A percentile compares a stretch with the other conserved stretches of the same genome.
Conservation (phyloP, 2,329 filamentous ascomycete genomes). For the Dactylellina cionopaga region DNA sequence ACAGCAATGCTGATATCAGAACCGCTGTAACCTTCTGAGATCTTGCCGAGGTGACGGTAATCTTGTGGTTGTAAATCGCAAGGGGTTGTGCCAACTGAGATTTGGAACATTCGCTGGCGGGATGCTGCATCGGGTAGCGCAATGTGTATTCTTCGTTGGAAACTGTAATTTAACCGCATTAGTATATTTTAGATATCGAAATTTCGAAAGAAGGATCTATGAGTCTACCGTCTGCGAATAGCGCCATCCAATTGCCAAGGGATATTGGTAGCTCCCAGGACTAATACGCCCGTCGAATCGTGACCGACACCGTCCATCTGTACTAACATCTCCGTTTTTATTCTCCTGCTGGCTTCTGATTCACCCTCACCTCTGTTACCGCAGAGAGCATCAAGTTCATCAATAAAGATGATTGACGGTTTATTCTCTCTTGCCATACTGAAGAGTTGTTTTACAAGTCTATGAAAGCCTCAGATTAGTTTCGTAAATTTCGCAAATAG, state of each 20-base stretch:
- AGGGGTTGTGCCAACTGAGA: conserved; percentile 91
- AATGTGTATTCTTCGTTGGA: conserved; percentile 96
- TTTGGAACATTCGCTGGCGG: conserved; percentile 92
- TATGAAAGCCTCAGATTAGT: conserved; percentile 59
- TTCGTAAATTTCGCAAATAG: background rate
- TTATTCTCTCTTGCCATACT: conserved; percentile 98
- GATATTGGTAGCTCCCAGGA: conserved; percentile 96
- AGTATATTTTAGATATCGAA: conserved; percentile 3
- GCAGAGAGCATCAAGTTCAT: conserved; percentile 96
- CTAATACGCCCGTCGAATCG: conserved; percentile 90
- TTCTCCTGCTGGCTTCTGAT: conserved; percentile 94
- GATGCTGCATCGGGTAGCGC: conserved; percentile 87
- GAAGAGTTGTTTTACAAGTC: conserved; percentile 94
- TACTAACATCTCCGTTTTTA: conserved; percentile 97
- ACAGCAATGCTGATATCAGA: conserved; percentile 96
- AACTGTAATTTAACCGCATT: conserved; percentile 61
- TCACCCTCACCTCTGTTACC: conserved; percentile 93
- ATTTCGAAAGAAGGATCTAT: background rate
- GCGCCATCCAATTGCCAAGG: conserved; percentile 98
- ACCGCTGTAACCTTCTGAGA: conserved; percentile 93
- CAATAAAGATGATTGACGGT: conserved; percentile 97
- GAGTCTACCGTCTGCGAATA: conserved; percentile 77
- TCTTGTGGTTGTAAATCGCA: conserved; percentile 82
- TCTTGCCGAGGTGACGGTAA: conserved; percentile 78
- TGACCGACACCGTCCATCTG: conserved; percentile 99